Percentiles rank a stretch among this genome's conserved stretches.
phyloP scores from a whole-genome alignment of 2,329 filamentous ascomycete species.

The Ascochyta clinopodiicola region DNA sequence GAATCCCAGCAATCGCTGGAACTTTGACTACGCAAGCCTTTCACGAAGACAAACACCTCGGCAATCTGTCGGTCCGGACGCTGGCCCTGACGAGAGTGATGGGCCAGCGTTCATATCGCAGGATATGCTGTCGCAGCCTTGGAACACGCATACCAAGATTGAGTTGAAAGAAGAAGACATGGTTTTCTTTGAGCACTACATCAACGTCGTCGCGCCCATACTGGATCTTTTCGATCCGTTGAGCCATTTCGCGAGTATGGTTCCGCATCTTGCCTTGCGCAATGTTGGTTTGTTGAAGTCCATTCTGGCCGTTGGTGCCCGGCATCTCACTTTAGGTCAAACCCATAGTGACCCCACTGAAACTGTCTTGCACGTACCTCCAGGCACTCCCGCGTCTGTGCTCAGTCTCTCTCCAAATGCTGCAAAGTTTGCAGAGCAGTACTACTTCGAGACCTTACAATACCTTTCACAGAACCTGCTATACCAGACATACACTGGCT shows the following conservation, averaged over 20 bases:
- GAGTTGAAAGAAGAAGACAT: slow-evolving; percentile 46
- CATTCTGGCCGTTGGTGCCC: slow-evolving; percentile 61
- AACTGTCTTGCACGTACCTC: slow-evolving; percentile 35
- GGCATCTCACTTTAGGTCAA: slow-evolving; percentile 55
- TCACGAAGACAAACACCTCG: slow-evolving; percentile 49
- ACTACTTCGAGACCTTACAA: slow-evolving; percentile 68
- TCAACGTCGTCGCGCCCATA: slow-evolving; percentile 47
- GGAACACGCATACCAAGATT: slow-evolving; percentile 32
- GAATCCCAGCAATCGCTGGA: slow-evolving; percentile 43
- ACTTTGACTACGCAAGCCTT: slow-evolving; percentile 52
- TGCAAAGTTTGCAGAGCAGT: slow-evolving; percentile 53
- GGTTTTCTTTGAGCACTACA: slow-evolving; percentile 49
- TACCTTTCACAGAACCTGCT: slow-evolving; percentile 66
- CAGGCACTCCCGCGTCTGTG: slow-evolving; percentile 23
- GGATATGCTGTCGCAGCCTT: slow-evolving; percentile 25
- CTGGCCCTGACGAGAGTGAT: slow-evolving; percentile 8
- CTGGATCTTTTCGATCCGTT: slow-evolving; percentile 54
- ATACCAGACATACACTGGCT: slow-evolving; percentile 64
- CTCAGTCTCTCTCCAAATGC: slow-evolving; percentile 28
- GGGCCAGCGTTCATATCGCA: slow-evolving; percentile 10
- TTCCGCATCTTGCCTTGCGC: slow-evolving; percentile 51
- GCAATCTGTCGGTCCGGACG: slow-evolving; percentile 39
- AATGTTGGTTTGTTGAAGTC: slow-evolving; percentile 65
- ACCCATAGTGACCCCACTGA: slow-evolving; percentile 25
- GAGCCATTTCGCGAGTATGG: slow-evolving; percentile 45